Conservation (phyloP, 2,329 filamentous ascomycete species). For the Ampelomyces quisqualis region DNA sequence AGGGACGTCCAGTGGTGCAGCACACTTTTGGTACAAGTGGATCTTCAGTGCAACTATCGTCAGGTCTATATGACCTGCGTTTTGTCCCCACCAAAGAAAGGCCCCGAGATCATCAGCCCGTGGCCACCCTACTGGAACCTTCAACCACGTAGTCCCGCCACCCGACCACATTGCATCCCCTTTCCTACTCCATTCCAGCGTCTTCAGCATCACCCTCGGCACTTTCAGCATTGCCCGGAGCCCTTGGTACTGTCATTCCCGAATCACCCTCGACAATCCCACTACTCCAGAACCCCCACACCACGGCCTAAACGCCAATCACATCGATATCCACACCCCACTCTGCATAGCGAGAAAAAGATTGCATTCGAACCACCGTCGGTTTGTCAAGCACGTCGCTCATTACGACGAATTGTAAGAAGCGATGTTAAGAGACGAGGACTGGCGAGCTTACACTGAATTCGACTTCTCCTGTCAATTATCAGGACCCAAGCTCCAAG, state of each 20-base stretch:
- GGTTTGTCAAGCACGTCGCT: background rate
- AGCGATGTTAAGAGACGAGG: background rate
- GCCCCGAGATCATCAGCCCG: background rate
- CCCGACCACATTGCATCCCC: background rate
- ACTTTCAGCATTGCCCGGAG: constrained; percentile 1
- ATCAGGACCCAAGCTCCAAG: background rate
- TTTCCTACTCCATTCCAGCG: background rate
- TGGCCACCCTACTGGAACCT: background rate
- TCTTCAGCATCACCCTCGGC: constrained; percentile 2
- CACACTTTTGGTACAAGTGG: constrained; percentile 8
- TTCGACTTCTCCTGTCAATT: background rate
- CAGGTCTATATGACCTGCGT: background rate
- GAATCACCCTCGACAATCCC: too few relatives aligned
- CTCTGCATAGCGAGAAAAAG: constrained; percentile 1
- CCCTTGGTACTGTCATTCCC: background rate
- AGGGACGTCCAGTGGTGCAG: background rate
- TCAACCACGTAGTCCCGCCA: background rate
- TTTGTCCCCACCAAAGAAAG: background rate
- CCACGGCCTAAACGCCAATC: background rate
- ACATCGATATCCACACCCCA: background rate
- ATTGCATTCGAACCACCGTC: background rate
- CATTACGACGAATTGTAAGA: background rate
- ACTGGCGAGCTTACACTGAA: background rate
- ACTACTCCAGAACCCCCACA: background rate
- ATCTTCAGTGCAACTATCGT: constrained; percentile 1